Evolutionary conservation across 345 rosid species (phyloP), one percentile per base, ranked within the genome.

Genomic region (Acer saccharum): DNA sequence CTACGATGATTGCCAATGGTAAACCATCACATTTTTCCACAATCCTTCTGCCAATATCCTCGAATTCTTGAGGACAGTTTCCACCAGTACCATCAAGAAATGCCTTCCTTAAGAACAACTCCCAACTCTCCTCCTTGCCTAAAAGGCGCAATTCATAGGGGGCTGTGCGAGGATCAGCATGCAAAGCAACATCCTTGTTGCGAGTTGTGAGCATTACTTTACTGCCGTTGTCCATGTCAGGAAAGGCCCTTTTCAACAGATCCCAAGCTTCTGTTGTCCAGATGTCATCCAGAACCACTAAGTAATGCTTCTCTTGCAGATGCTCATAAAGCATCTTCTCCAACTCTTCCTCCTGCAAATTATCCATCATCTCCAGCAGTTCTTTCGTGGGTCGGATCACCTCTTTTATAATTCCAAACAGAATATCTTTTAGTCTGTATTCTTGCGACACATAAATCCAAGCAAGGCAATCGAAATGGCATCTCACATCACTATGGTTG

Each of bases 281-380:
- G 3, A 82, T 69, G 29, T 71, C 84, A 71, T 82, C 84, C 74
- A 82, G 48, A 62, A 82, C 79, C 46, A 82, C 82, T 50, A 82
- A 14, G 50, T 75, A 78, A 0, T 79, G 74, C 55, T 70, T 74
- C 64, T 54, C 65, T n/a, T 32, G 20, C 2, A 78, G 67, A 17
- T 75, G 57, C 35, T 82, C 77, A 25, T 71, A 75, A 0, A 78
- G 65, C 52, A 57, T 27, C 23, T 21, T 76, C 50, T 76, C 79
- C 62, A 80, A 35, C 29, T 76, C 83, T 25, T 71, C 83, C 44
- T 73, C 78, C 32, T 14, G 10, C 29, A 64, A 41, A 2, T 2
- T 69, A 64, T 69, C 73, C 23, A 57, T 57, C n/a, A 2, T n/a
- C n/a, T 57, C 55, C 55, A 50, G 16, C 20, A 69, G 64, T 7